Evolutionary conservation across 139 green algal genomes (phyloP).

Genomic region (Tetradesmus obliquus): DNA sequence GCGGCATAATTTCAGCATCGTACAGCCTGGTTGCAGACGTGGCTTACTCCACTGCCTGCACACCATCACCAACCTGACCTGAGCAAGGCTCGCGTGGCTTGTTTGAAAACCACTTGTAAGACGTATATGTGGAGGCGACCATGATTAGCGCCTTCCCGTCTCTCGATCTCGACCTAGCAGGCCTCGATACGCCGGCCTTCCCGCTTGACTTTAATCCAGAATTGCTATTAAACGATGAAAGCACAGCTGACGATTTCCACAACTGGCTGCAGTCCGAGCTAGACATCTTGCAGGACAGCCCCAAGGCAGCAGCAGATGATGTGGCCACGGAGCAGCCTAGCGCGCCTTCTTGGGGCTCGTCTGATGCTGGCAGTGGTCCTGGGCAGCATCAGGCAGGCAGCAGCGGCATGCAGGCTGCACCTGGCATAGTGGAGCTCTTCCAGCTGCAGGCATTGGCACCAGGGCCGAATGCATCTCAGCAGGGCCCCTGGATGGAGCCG

Average conservation of each 20-base stretch:
- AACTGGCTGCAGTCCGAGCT: neutral
- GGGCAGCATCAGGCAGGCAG: neutral
- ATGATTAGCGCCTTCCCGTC: neutral
- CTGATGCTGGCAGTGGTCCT: neutral
- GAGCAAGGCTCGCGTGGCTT: neutral
- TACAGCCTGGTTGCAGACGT: neutral
- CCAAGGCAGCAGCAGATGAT: slow-evolving; percentile 4
- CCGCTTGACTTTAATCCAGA: slow-evolving; percentile 26
- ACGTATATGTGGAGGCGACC: neutral
- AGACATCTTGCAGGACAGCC: neutral
- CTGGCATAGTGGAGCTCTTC: slow-evolving; percentile 22
- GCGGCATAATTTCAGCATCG: neutral
- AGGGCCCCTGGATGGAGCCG: neutral
- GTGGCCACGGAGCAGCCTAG: neutral
- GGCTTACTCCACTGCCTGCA: neutral
- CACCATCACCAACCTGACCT: neutral
- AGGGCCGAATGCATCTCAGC: neutral
- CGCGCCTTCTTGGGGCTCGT: neutral
- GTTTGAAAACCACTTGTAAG: neutral
- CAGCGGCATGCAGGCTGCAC: slow-evolving; percentile 11
- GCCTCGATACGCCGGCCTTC: neutral
- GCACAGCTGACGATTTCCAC: neutral
- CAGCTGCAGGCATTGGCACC: slow-evolving; percentile 12
- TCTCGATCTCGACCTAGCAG: neutral
- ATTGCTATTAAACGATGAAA: neutral